Conservation (phyloP, 2,329 filamentous ascomycete genomes). For the Colletotrichum phormii region DNA sequence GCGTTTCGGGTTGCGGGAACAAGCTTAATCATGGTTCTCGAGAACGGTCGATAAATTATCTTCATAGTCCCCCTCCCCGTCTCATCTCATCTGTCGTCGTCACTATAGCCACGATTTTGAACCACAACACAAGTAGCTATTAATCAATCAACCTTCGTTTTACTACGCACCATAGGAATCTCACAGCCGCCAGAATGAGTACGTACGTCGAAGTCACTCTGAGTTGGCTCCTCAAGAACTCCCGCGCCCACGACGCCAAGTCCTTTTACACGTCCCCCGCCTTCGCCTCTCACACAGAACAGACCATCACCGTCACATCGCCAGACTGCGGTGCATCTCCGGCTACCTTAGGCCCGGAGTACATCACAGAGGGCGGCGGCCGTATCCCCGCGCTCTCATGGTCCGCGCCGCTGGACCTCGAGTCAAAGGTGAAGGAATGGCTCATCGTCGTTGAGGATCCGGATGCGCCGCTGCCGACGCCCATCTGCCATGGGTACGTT, state of each 20-base stretch:
- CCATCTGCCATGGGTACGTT: slow-evolving; percentile 58
- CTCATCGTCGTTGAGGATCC: slow-evolving; percentile 60
- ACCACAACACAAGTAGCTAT: neutral
- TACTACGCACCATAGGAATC: neutral
- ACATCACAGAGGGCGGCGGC: slow-evolving; percentile 52
- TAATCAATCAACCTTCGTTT: no score
- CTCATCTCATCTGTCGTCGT: neutral
- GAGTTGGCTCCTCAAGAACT: slow-evolving; percentile 53
- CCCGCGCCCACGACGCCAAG: slow-evolving; percentile 51
- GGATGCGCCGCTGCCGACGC: slow-evolving; percentile 56
- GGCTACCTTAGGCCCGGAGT: slow-evolving; percentile 48
- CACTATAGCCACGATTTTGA: neutral
- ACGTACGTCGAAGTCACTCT: slow-evolving; percentile 49
- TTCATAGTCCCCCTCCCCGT: neutral
- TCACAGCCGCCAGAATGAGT: slow-evolving; percentile 35
- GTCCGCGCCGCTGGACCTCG: slow-evolving; percentile 46
- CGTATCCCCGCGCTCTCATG: slow-evolving; percentile 55
- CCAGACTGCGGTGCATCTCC: slow-evolving; percentile 53
- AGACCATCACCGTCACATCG: slow-evolving; percentile 52
- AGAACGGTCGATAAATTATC: neutral
- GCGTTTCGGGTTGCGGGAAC: neutral
- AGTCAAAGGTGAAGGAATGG: slow-evolving; percentile 53
- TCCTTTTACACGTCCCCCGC: slow-evolving; percentile 51
- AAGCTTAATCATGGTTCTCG: neutral
- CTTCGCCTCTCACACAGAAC: slow-evolving; percentile 47